A percentile compares a stretch with the other conserved stretches of the same genome.
These are phyloP conservation scores for Boletus mariae DNA, from an alignment of 1,284 basidiomycete genomes.

Conservation along the genomic window DNA sequence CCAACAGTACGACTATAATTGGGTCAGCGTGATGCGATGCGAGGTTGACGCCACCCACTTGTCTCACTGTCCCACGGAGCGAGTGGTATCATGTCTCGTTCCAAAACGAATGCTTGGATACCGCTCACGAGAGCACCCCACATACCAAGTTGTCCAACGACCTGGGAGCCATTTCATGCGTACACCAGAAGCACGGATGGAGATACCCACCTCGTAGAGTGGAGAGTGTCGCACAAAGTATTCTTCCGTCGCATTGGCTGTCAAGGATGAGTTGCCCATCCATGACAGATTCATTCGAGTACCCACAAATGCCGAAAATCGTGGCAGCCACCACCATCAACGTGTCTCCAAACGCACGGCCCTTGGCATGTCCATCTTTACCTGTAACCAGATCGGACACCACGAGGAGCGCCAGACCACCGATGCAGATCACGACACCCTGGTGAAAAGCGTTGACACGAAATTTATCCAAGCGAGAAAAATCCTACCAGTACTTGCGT, in stretches of 20 bases:
- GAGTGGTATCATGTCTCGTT: constrained; percentile 58
- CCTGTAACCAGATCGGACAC: constrained; percentile 65
- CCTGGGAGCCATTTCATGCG: constrained; percentile 32
- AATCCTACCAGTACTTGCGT: constrained; percentile 64
- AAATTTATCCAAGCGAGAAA: neutral
- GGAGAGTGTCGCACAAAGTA: constrained; percentile 77
- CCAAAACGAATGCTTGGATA: constrained; percentile 68
- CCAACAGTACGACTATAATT: constrained; percentile 59
- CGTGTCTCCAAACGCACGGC: constrained; percentile 68
- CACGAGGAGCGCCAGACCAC: constrained; percentile 73
- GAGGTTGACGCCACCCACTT: constrained; percentile 39
- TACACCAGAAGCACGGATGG: neutral
- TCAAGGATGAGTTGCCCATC: neutral
- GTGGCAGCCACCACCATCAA: constrained; percentile 84
- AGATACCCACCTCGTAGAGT: constrained; percentile 59
- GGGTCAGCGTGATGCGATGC: constrained; percentile 1
- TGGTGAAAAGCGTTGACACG: constrained; percentile 22
- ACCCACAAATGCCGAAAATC: constrained; percentile 77
- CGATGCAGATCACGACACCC: constrained; percentile 71
- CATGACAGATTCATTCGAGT: neutral
- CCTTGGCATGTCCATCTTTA: constrained; percentile 61
- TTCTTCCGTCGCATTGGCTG: constrained; percentile 83
- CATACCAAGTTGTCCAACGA: constrained; percentile 81
- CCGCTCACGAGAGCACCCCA: constrained; percentile 76
- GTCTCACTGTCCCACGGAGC: constrained; percentile 69